Conservation (phyloP, 169 alveolate genomes). For the Plasmodium falciparum region DNA sequence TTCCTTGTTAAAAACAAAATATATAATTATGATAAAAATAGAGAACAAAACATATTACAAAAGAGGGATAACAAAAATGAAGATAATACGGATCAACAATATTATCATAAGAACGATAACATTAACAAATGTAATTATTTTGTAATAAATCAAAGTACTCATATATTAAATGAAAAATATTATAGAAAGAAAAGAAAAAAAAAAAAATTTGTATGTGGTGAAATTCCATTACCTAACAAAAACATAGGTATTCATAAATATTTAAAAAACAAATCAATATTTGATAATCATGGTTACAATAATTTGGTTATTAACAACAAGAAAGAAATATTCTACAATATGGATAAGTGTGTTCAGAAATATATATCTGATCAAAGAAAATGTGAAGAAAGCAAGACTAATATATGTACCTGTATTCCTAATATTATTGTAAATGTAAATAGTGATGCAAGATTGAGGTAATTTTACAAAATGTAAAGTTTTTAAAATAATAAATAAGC, state of each 20-base stretch:
- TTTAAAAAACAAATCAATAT: slow-evolving; percentile 34
- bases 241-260: slow-evolving; percentile 21
- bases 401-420: slow-evolving; percentile 42
- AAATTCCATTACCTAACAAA: slow-evolving; percentile 45
- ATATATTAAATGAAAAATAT: neutral
- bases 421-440: slow-evolving; percentile 45
- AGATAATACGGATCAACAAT: too few relatives aligned
- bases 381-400: slow-evolving; percentile 11
- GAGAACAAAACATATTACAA: neutral
- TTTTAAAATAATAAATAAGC: too few relatives aligned
- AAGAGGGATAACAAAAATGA: too few relatives aligned
- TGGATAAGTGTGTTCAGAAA: slow-evolving; percentile 23
- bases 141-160: neutral
- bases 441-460: slow-evolving; percentile 71
- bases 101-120: too few relatives aligned
- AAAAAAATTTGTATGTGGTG: neutral
- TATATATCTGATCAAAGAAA: slow-evolving; percentile 24
- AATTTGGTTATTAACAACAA: neutral
- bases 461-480: neutral
- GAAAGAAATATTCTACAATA: slow-evolving; percentile 6
- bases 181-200: neutral
- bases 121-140: neutral
- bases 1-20: slow-evolving; percentile 10
- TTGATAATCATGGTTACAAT: slow-evolving; percentile 13
- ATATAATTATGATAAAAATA: neutral